Percentiles rank a stretch among this genome's conserved stretches.
phyloP scores from a whole-genome alignment of 345 rosid species.

The Euphorbia pulcherrima region DNA sequence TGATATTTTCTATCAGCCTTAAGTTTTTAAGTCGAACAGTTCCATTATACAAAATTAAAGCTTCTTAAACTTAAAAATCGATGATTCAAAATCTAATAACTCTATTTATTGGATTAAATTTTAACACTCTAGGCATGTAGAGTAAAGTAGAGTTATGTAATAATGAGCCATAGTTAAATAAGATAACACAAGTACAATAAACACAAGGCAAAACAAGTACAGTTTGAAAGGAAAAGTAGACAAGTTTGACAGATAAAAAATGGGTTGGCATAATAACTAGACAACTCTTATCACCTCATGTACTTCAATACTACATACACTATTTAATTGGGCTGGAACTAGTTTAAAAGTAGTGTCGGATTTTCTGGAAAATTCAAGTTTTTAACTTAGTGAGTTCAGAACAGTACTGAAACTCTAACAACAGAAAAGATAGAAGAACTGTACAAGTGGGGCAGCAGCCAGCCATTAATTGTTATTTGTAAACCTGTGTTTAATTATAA shows the following conservation, averaged over 20 bases:
- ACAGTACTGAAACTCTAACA: not conserved
- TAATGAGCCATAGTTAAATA: too few relatives aligned
- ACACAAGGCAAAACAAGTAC: not conserved
- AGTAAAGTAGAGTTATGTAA: too few relatives aligned
- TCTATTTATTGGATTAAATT: too few relatives aligned
- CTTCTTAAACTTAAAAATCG: too few relatives aligned
- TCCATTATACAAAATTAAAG: too few relatives aligned
- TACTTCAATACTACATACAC: not conserved
- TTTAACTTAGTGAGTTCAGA: not conserved
- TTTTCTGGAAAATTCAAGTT: too few relatives aligned
- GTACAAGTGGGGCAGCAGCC: slow-evolving; percentile 6
- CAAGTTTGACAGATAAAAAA: slow-evolving; percentile 17
- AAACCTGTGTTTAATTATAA: not conserved
- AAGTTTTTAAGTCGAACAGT: too few relatives aligned
- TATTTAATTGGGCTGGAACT: too few relatives aligned
- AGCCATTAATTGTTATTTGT: slow-evolving; percentile 6
- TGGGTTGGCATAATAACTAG: slow-evolving; percentile 9
- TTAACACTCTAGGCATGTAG: too few relatives aligned
- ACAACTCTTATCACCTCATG: not conserved
- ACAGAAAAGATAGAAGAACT: not conserved
- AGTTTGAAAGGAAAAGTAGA: slow-evolving; percentile 5
- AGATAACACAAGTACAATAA: not conserved
- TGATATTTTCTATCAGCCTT: too few relatives aligned
- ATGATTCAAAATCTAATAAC: too few relatives aligned
- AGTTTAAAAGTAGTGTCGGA: not conserved